These are phyloP conservation scores for Prototheca cutis DNA, from an alignment of 163 green algal genomes.

Conservation along the genomic window DNA sequence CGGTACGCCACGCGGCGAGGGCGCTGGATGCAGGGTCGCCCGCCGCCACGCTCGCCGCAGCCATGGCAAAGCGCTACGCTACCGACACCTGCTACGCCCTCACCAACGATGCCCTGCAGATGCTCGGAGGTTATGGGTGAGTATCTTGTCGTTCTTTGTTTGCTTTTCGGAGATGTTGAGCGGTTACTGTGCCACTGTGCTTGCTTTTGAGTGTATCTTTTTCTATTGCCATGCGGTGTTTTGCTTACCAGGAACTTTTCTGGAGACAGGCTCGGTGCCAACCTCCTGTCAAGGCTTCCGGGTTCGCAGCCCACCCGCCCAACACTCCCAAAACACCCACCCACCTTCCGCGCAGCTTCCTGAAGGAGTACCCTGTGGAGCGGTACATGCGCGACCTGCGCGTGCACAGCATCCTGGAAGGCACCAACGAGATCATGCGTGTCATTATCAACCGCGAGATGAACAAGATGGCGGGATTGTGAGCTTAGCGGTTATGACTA, in stretches of 20 bases:
- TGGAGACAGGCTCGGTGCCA: no score
- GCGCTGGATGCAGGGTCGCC: conserved; percentile 36
- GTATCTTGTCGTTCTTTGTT: neutral
- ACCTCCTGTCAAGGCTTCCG: no score
- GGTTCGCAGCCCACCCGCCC: no score
- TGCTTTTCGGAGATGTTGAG: neutral
- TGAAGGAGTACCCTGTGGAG: conserved; percentile 68
- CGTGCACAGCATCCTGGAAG: conserved; percentile 72
- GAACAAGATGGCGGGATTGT: conserved; percentile 21
- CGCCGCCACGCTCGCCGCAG: conserved; percentile 45
- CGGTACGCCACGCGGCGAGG: conserved; percentile 51
- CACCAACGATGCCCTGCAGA: conserved; percentile 57
- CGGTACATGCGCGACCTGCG: conserved; percentile 58
- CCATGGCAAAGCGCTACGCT: conserved; percentile 75
- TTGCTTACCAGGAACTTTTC: no score
- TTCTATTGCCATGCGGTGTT: neutral
- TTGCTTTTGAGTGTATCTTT: neutral
- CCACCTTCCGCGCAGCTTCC: conserved; percentile 45
- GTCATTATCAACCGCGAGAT: conserved; percentile 53
- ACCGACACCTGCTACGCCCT: conserved; percentile 64
- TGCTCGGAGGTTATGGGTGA: conserved; percentile 41
- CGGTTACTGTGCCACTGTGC: neutral
- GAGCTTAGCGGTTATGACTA: neutral
- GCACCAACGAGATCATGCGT: conserved; percentile 77
- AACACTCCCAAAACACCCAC: no score